Conservation (phyloP, 2,329 filamentous ascomycete genomes). For the Neopestalotiopsis clavispora region DNA sequence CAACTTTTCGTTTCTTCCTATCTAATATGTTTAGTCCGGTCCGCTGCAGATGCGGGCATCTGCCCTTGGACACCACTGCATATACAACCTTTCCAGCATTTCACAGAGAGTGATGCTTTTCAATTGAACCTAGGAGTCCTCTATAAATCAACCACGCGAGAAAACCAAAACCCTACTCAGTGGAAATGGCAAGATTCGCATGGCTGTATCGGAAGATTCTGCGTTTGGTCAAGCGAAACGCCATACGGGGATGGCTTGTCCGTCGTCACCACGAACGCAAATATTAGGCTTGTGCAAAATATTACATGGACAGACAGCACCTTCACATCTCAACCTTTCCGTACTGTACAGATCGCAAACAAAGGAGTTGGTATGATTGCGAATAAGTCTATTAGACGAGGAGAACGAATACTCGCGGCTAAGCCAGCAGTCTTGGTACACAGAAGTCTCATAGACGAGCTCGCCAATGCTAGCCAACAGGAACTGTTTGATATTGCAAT, state of each 20-base stretch:
- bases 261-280: slow-evolving; percentile 15
- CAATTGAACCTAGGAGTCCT: background rate
- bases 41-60: background rate
- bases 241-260: slow-evolving; percentile 1
- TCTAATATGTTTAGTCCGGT: background rate
- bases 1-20: background rate
- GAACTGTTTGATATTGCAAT: slow-evolving; percentile 28
- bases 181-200: slow-evolving; percentile 13
- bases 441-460: slow-evolving; percentile 25
- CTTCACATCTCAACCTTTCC: slow-evolving; percentile 10
- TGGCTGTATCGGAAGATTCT: slow-evolving; percentile 15
- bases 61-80: background rate
- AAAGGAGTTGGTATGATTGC: slow-evolving; percentile 31
- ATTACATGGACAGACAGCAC: background rate
- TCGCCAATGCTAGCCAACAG: slow-evolving; percentile 23
- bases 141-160: background rate
- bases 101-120: background rate
- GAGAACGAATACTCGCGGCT: slow-evolving; percentile 28
- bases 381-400: slow-evolving; percentile 24
- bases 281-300: background rate
- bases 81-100: background rate
- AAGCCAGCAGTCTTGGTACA: slow-evolving; percentile 30
- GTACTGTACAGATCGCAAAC: slow-evolving; percentile 22
- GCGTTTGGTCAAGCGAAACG: slow-evolving; percentile 18
- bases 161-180: background rate